A percentile compares a stretch with the other conserved stretches of the same genome.
Conservation (phyloP, 1,139 yeast genomes). For the Eremothecium cymbalariae region DNA sequence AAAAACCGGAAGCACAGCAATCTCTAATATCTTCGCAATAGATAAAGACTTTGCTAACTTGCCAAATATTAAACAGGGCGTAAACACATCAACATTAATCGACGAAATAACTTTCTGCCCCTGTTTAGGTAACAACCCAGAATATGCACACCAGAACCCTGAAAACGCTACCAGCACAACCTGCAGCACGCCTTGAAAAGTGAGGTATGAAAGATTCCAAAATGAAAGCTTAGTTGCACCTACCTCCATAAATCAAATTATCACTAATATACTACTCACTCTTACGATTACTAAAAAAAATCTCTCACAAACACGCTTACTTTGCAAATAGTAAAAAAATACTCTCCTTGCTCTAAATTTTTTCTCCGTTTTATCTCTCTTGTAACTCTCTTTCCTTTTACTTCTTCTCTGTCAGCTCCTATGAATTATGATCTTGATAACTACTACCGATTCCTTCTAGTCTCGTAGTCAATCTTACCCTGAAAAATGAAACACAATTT, state of each 20-base stretch:
- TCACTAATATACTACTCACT: too few relatives aligned
- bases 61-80: conserved; percentile 69
- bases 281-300: too few relatives aligned
- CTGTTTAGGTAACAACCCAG: conserved; percentile 49
- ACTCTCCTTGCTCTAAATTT: too few relatives aligned
- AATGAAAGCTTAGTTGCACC: conserved; percentile 11
- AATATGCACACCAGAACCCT: conserved; percentile 60
- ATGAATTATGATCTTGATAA: too few relatives aligned
- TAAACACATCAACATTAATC: conserved; percentile 64
- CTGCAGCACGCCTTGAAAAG: conserved; percentile 66
- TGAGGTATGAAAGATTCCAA: conserved; percentile 41
- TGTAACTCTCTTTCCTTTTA: too few relatives aligned
- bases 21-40: conserved; percentile 53
- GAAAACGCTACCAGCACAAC: conserved; percentile 62
- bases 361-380: too few relatives aligned
- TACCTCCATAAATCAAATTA: conserved; percentile 3
- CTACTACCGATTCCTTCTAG: too few relatives aligned
- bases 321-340: too few relatives aligned
- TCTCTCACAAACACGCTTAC: too few relatives aligned
- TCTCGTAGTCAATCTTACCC: too few relatives aligned
- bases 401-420: too few relatives aligned
- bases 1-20: conserved; percentile 58
- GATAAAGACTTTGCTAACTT: conserved; percentile 64
- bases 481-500: too few relatives aligned
- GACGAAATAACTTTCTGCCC: conserved; percentile 57